phyloP scores from a whole-genome alignment of 768 basidiomycete genomes.

The Chalciporus pseudorubinellus region DNA sequence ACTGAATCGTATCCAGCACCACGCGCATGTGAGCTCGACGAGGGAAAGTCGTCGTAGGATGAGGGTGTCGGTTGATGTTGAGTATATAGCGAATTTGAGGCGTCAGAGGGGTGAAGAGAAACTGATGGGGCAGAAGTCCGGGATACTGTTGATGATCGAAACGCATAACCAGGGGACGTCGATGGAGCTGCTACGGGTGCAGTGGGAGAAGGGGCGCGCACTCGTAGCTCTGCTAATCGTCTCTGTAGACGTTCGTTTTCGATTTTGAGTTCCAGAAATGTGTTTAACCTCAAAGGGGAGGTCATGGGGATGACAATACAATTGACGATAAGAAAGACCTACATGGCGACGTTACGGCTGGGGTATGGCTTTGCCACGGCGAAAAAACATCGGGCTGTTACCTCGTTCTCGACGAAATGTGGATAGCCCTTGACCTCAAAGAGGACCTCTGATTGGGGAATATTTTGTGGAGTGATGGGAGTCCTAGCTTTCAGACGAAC shows the following conservation, averaged over 20 bases:
- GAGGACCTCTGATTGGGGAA: constrained; percentile 47
- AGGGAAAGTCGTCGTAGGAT: constrained; percentile 18
- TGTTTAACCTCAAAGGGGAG: constrained; percentile 51
- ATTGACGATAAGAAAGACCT: constrained; percentile 17
- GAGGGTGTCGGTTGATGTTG: constrained; percentile 4
- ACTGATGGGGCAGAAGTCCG: constrained; percentile 21
- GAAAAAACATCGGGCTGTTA: constrained; percentile 62
- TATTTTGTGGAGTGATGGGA: constrained; percentile 24
- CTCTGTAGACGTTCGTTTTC: constrained; percentile 81
- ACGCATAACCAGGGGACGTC: constrained; percentile 23
- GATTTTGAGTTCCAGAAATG: constrained; percentile 78
- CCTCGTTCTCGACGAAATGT: constrained; percentile 41
- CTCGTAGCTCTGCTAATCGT: constrained; percentile 48
- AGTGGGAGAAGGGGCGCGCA: constrained; percentile 19
- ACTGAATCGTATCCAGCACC: constrained; percentile 20
- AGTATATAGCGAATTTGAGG: constrained; percentile 15
- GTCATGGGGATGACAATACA: neutral
- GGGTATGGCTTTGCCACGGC: constrained; percentile 76
- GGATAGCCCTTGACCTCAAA: constrained; percentile 73
- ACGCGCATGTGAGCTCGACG: constrained; percentile 10
- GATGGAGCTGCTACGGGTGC: constrained; percentile 13
- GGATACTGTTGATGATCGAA: constrained; percentile 29
- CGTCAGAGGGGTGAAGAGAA: constrained; percentile 11
- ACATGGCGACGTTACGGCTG: constrained; percentile 69
- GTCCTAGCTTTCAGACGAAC: constrained; percentile 56